phyloP scores from a whole-genome alignment of 1,284 basidiomycete genomes.

The Melampsora larici-populina region DNA sequence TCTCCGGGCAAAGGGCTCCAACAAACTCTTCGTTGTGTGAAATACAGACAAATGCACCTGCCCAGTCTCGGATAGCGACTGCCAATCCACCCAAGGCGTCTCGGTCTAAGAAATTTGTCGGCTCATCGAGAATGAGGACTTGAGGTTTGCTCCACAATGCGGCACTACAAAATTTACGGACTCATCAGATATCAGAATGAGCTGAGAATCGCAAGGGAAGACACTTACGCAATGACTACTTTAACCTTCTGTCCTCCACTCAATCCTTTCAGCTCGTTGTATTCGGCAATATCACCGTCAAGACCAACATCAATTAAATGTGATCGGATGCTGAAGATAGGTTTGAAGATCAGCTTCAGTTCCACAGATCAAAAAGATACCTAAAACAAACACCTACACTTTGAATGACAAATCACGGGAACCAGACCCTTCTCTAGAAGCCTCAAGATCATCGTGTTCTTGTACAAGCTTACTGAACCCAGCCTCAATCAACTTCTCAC shows the following conservation, averaged over 20 bases:
- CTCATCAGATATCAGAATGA: not conserved
- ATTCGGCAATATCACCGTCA: slow-evolving; percentile 94
- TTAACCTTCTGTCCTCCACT: slow-evolving; percentile 84
- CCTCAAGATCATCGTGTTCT: slow-evolving; percentile 95
- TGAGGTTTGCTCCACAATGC: slow-evolving; percentile 94
- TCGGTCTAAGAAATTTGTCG: slow-evolving; percentile 84
- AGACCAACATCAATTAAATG: slow-evolving; percentile 70
- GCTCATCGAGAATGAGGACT: slow-evolving; percentile 62
- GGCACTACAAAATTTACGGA: slow-evolving; percentile 55
- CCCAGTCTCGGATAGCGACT: slow-evolving; percentile 93
- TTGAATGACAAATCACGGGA: slow-evolving; percentile 56
- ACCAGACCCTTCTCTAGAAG: slow-evolving; percentile 82
- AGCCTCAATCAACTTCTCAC: slow-evolving; percentile 80
- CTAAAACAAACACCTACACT: slow-evolving; percentile 48
- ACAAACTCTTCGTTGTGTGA: slow-evolving; percentile 70
- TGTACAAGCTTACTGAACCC: slow-evolving; percentile 88
- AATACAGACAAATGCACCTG: slow-evolving; percentile 93
- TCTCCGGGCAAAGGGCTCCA: slow-evolving; percentile 57
- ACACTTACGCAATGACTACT: slow-evolving; percentile 70
- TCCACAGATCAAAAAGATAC: slow-evolving; percentile 62
- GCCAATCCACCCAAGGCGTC: slow-evolving; percentile 81
- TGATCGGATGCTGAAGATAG: slow-evolving; percentile 49
- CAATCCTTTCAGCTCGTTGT: slow-evolving; percentile 82
- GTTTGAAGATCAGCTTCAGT: slow-evolving; percentile 50
- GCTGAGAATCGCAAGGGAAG: not conserved